A percentile compares a stretch with the other conserved stretches of the same genome.
phyloP scores from a whole-genome alignment of 352 stramenopile species.

The Pythium periplocum region DNA sequence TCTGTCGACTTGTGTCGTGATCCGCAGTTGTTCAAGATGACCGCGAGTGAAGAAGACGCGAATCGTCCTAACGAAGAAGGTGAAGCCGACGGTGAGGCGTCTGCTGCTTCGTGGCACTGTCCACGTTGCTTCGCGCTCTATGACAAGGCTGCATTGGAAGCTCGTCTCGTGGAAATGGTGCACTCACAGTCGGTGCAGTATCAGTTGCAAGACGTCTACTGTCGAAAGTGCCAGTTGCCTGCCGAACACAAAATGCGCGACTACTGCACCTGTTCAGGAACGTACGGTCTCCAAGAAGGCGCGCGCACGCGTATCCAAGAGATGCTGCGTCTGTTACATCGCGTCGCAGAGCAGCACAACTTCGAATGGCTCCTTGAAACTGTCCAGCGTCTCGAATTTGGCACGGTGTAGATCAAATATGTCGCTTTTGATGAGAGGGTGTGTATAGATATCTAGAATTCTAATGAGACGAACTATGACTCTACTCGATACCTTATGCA shows the following conservation, averaged over 20 bases:
- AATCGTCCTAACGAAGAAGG: conserved; percentile 16
- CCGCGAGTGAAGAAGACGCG: conserved; percentile 23
- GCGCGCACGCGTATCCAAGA: conserved; percentile 37
- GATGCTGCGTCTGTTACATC: conserved; percentile 56
- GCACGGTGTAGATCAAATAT: neutral
- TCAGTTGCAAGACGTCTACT: conserved; percentile 90
- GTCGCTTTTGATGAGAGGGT: too few relatives aligned
- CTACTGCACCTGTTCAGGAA: conserved; percentile 80
- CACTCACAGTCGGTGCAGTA: conserved; percentile 87
- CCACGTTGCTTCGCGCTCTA: conserved; percentile 90
- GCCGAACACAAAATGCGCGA: conserved; percentile 70
- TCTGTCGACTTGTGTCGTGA: conserved; percentile 97
- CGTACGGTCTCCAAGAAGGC: conserved; percentile 34
- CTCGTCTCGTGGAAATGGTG: conserved; percentile 88
- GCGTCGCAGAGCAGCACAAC: conserved; percentile 58
- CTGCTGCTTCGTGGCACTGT: conserved; percentile 78
- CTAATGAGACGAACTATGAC: too few relatives aligned
- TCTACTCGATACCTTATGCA: too few relatives aligned
- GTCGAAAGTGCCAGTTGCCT: conserved; percentile 70
- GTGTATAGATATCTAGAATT: too few relatives aligned
- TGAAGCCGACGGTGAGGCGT: conserved; percentile 12
- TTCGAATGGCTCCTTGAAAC: conserved; percentile 70
- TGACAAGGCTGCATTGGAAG: conserved; percentile 87
- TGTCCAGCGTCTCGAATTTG: conserved; percentile 48
- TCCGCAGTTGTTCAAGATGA: conserved; percentile 84